Evolutionary conservation across 2,329 filamentous ascomycete genomes (phyloP).

Genomic region (Neonectria punicea): DNA sequence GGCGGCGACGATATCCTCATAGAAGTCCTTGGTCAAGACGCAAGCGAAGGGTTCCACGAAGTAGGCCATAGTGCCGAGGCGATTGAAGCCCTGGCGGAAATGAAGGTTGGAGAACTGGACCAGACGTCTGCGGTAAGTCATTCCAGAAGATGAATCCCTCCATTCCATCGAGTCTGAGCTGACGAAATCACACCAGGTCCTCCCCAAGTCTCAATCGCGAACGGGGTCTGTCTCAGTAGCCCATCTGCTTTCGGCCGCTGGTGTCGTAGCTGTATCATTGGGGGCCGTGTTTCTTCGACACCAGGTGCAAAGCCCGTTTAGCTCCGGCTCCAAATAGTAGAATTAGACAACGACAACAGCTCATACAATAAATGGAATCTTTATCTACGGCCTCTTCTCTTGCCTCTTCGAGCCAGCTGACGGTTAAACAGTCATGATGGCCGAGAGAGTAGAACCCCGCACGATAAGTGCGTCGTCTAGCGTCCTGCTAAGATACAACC

Average conservation of each 20-base stretch:
- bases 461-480: neutral
- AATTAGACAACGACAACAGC: neutral
- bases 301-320: constrained; percentile 11
- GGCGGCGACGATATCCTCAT: constrained; percentile 22
- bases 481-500: neutral
- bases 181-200: neutral
- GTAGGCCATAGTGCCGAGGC: constrained; percentile 21
- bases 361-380: neutral
- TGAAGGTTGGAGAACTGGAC: constrained; percentile 19
- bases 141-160: neutral
- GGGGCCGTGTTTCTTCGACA: constrained; percentile 18
- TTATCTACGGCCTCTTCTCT: neutral
- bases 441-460: neutral
- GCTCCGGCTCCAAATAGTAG: neutral
- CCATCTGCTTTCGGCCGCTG: constrained; percentile 4
- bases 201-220: neutral
- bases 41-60: constrained; percentile 22
- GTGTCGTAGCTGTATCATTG: constrained; percentile 9
- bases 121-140: constrained; percentile 2
- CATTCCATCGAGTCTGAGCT: neutral
- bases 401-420: neutral
- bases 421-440: neutral
- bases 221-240: constrained; percentile 1
- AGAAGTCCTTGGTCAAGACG: constrained; percentile 16
- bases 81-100: constrained; percentile 8